Conservation (phyloP, 371 early-diverging fungal genomes). For the Coemansia sp. region DNA sequence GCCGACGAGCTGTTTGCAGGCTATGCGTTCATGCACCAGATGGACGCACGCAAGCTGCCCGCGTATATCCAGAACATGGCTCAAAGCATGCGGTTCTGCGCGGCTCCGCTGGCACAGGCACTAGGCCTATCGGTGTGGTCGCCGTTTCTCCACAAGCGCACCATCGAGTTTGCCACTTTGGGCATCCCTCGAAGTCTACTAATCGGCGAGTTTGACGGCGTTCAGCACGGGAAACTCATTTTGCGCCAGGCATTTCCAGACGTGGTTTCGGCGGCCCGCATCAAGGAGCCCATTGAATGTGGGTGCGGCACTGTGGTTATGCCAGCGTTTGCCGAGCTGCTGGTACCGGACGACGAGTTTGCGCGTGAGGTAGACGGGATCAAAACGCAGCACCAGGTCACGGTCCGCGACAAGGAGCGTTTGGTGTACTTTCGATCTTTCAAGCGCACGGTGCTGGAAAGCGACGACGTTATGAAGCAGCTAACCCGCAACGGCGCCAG, state of each 20-base stretch:
- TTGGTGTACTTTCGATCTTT: constrained; percentile 56
- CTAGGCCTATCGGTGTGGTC: too few relatives aligned
- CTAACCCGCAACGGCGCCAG: constrained; percentile 27
- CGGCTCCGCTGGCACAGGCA: constrained; percentile 11
- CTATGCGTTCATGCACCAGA: constrained; percentile 56
- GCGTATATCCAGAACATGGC: constrained; percentile 52
- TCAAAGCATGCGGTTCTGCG: constrained; percentile 55
- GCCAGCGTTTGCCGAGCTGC: constrained; percentile 51
- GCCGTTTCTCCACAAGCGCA: constrained; percentile 19
- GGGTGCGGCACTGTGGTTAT: constrained; percentile 57
- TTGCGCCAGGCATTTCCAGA: constrained; percentile 58
- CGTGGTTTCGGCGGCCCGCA: constrained; percentile 55
- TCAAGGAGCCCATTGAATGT: constrained; percentile 61
- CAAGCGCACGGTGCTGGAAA: constrained; percentile 41
- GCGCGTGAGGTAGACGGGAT: constrained; percentile 38
- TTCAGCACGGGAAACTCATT: constrained; percentile 57
- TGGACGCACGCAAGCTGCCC: constrained; percentile 50
- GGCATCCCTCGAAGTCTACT: constrained; percentile 23
- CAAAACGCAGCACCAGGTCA: constrained; percentile 46
- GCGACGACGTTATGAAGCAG: constrained; percentile 31
- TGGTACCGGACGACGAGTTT: constrained; percentile 31
- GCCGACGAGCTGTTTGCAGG: constrained; percentile 68
- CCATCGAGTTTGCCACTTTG: constrained; percentile 46
- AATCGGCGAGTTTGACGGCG: constrained; percentile 43
- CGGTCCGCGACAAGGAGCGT: constrained; percentile 58